phyloP scores from a whole-genome alignment of 2,329 filamentous ascomycete genomes.

The Neocatenulostroma microsporum region DNA sequence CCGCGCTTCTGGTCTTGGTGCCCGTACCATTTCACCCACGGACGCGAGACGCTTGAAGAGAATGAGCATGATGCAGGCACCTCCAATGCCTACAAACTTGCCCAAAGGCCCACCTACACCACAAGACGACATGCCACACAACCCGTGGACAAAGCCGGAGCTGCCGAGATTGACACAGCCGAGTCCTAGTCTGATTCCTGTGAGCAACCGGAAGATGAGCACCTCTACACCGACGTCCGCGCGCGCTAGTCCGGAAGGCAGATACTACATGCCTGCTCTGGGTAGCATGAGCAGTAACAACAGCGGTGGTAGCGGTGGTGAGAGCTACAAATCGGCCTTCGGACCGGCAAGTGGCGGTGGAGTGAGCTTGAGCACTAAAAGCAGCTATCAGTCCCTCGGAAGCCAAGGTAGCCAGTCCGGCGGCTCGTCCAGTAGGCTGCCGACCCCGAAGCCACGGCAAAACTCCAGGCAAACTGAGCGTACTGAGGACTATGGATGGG shows the following conservation, averaged over 20 bases:
- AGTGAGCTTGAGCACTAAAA: slow-evolving; percentile 29
- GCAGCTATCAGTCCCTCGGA: slow-evolving; percentile 67
- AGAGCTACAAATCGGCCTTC: no score
- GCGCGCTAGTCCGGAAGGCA: slow-evolving; percentile 76
- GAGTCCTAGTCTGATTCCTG: slow-evolving; percentile 55
- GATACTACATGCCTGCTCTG: no score
- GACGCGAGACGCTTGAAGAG: slow-evolving; percentile 86
- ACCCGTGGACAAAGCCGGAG: no score
- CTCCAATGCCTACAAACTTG: slow-evolving; percentile 36
- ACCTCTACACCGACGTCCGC: slow-evolving; percentile 78
- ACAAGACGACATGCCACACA: slow-evolving; percentile 49
- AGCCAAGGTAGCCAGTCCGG: slow-evolving; percentile 33
- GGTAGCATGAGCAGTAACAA: no score
- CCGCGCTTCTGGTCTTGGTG: slow-evolving; percentile 78
- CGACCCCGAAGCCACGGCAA: slow-evolving; percentile 70
- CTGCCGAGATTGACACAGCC: slow-evolving; percentile 57
- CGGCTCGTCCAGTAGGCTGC: slow-evolving; percentile 68
- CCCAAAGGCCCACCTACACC: slow-evolving; percentile 54
- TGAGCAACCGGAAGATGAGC: slow-evolving; percentile 64
- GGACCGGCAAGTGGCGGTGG: slow-evolving; percentile 8
- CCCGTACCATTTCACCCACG: slow-evolving; percentile 91
- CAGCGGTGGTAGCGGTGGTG: no score
- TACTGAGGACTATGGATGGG: slow-evolving; percentile 36
- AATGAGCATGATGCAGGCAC: slow-evolving; percentile 65
- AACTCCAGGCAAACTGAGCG: slow-evolving; percentile 47